Evolutionary conservation across 371 early-diverging fungal genomes (phyloP).

Genomic region (Mortierella sp.): DNA sequence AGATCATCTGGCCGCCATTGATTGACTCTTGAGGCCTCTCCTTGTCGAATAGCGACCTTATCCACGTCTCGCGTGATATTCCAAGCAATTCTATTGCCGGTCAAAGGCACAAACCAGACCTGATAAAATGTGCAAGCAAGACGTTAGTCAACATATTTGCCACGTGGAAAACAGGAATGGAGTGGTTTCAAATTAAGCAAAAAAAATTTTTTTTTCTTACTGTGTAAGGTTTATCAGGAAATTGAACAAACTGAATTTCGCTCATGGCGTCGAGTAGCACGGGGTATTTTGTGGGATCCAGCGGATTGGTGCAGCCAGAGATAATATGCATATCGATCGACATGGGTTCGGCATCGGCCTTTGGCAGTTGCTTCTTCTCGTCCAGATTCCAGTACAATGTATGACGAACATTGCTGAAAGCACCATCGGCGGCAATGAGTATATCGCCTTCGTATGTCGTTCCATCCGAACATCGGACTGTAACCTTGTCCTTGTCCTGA

Average conservation of each 20-base stretch:
- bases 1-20: conserved; percentile 43
- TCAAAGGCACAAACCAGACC: conserved; percentile 50
- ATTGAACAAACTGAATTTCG: conserved; percentile 47
- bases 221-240: conserved; percentile 44
- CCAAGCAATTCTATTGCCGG: conserved; percentile 53
- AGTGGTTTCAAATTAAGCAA: background rate
- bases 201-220: conserved; percentile 20
- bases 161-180: background rate
- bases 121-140: background rate
- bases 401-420: conserved; percentile 47
- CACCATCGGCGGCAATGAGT: conserved; percentile 50
- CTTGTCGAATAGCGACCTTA: conserved; percentile 41
- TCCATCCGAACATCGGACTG: conserved; percentile 52
- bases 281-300: conserved; percentile 44
- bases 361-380: conserved; percentile 42
- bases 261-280: conserved; percentile 48
- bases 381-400: conserved; percentile 47
- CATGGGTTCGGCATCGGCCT: conserved; percentile 30
- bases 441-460: conserved; percentile 44
- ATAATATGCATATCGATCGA: conserved; percentile 38
- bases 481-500: conserved; percentile 36
- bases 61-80: conserved; percentile 37
- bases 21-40: conserved; percentile 41
- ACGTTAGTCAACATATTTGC: background rate
- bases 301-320: conserved; percentile 44